These are phyloP conservation scores for Austroboletus niveus DNA, from an alignment of 1,284 basidiomycete species.

Conservation along the genomic window DNA sequence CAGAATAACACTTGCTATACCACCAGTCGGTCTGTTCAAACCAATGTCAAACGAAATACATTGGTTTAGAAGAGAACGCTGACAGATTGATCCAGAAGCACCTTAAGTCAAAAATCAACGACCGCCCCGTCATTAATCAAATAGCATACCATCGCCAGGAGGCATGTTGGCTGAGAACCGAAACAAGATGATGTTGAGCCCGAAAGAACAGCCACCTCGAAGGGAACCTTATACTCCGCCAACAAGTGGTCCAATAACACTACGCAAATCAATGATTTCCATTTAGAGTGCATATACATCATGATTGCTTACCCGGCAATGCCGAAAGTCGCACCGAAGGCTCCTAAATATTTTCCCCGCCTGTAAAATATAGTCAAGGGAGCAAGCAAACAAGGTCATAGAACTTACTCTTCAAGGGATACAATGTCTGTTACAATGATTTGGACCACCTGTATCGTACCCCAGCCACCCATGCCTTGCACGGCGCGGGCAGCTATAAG, in stretches of 20 bases:
- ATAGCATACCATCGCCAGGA: conserved; percentile 36
- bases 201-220: neutral
- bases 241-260: conserved; percentile 45
- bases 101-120: conserved; percentile 27
- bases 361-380: conserved; percentile 14
- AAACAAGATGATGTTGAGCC: conserved; percentile 17
- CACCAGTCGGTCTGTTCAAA: conserved; percentile 39
- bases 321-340: conserved; percentile 48
- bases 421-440: conserved; percentile 42
- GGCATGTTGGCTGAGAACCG: conserved; percentile 41
- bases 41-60: neutral
- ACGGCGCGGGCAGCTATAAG: conserved; percentile 46
- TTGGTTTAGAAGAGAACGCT: conserved; percentile 22
- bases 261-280: conserved; percentile 8
- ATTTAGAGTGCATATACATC: neutral
- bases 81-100: too few relatives aligned
- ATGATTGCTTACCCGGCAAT: conserved; percentile 35
- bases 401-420: conserved; percentile 31
- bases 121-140: conserved; percentile 13
- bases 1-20: conserved; percentile 37
- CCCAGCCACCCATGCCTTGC: conserved; percentile 54
- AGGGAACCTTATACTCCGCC: conserved; percentile 28
- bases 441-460: conserved; percentile 36
- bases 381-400: neutral
- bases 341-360: conserved; percentile 41